These are phyloP conservation scores for Noccaea bulbosa DNA, from an alignment of 345 rosid genomes.

Conservation along the genomic window DNA sequence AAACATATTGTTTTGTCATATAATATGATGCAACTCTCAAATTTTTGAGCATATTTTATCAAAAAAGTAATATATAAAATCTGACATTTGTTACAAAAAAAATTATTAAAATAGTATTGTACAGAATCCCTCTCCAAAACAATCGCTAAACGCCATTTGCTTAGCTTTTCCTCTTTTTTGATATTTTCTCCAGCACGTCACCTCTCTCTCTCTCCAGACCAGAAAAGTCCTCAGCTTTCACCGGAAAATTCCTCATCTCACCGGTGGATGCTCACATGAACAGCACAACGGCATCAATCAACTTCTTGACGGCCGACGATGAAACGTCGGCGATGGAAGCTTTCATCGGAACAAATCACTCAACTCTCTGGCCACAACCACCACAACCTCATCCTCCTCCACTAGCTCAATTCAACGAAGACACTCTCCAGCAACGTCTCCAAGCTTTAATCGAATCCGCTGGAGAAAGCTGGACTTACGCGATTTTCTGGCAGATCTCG, in stretches of 20 bases:
- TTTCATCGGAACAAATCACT: constrained; percentile 77
- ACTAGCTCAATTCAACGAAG: constrained; percentile 61
- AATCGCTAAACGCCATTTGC: constrained; percentile 38
- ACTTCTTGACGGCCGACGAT: constrained; percentile 48
- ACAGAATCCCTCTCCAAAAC: constrained; percentile 32
- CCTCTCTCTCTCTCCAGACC: constrained; percentile 26
- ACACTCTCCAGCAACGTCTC: constrained; percentile 91
- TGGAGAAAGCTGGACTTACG: constrained; percentile 85
- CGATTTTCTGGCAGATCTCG: constrained; percentile 96
- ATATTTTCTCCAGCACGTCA: constrained; percentile 37
- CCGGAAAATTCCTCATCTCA: constrained; percentile 2
- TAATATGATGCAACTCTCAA: constrained; percentile 6
- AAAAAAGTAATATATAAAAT: background rate
- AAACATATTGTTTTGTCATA: constrained; percentile 6
- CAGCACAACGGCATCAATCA: too few relatives aligned
- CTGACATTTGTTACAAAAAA: background rate
- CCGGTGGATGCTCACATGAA: constrained; percentile 28
- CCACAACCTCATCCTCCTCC: constrained; percentile 48
- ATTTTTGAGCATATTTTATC: background rate
- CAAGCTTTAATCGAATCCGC: constrained; percentile 82
- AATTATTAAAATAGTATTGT: background rate
- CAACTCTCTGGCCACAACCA: constrained; percentile 56
- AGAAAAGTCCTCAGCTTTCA: constrained; percentile 39
- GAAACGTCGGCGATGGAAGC: constrained; percentile 92
- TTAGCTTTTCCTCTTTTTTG: constrained; percentile 24